These are phyloP conservation scores for Sonneratia alba DNA, from an alignment of 345 rosid species.

Conservation along the genomic window DNA sequence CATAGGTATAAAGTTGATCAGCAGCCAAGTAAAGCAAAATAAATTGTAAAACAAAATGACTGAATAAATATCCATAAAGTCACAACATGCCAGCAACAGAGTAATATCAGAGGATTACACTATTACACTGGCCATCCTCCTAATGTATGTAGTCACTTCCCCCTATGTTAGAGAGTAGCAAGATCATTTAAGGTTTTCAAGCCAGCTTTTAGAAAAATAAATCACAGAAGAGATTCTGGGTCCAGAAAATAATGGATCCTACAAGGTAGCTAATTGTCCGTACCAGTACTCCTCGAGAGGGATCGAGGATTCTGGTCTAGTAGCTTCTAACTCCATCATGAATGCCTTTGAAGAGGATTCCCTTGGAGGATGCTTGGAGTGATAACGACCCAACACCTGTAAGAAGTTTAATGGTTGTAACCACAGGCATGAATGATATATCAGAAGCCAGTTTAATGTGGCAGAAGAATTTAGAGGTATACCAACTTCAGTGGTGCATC, in stretches of 20 bases:
- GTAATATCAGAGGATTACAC: background rate
- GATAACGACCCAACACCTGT: slow-evolving; percentile 68
- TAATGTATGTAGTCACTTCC: background rate
- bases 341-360: slow-evolving; percentile 74
- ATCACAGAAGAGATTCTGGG: background rate
- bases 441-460: slow-evolving; percentile 7
- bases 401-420: slow-evolving; percentile 12
- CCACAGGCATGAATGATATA: background rate
- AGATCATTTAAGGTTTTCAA: background rate
- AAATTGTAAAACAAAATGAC: background rate
- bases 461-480: slow-evolving; percentile 16
- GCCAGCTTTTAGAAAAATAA: background rate
- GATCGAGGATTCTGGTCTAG: slow-evolving; percentile 72
- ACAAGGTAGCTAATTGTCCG: slow-evolving; percentile 3
- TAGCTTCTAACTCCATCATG: slow-evolving; percentile 73
- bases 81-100: background rate
- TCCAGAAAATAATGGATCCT: slow-evolving; percentile 8
- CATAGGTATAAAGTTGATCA: background rate
- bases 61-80: background rate
- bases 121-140: background rate
- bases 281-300: slow-evolving; percentile 97
- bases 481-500: slow-evolving; percentile 84
- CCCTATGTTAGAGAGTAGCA: background rate
- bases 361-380: slow-evolving; percentile 83
- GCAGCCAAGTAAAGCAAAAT: background rate